Conservation (phyloP, 441 rosid genomes). For the Aquilaria agallochum region DNA sequence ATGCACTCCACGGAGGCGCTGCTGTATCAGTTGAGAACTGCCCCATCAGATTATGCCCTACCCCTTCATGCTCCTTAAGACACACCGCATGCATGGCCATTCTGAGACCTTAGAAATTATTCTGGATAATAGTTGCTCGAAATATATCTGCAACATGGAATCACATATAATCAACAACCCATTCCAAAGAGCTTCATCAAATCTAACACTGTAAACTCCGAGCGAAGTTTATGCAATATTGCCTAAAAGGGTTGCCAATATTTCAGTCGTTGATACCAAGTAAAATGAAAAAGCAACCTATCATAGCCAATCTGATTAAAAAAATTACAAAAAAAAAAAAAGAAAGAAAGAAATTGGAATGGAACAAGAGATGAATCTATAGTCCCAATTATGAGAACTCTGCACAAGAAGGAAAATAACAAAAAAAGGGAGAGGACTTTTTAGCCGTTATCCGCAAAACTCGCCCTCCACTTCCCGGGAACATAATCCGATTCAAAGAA, state of each 20-base stretch:
- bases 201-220: too few species aligned
- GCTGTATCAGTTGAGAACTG: slow-evolving; percentile 44
- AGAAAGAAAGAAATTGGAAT: background rate
- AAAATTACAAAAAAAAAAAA: background rate
- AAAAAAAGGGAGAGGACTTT: background rate
- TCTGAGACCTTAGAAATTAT: slow-evolving; percentile 16
- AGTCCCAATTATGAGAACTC: slow-evolving; percentile 7
- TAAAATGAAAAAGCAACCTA: too few species aligned
- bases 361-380: slow-evolving; percentile 3
- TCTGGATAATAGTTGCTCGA: slow-evolving; percentile 1
- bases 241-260: too few species aligned
- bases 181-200: too few species aligned
- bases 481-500: too few species aligned
- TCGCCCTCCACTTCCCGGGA: too few species aligned
- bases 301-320: background rate
- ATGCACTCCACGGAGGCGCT: slow-evolving; percentile 60
- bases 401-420: background rate
- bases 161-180: too few species aligned
- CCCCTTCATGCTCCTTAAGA: slow-evolving; percentile 63
- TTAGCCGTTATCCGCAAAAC: too few species aligned
- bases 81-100: slow-evolving; percentile 80
- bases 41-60: slow-evolving; percentile 34
- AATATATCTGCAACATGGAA: too few species aligned
- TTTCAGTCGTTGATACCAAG: too few species aligned
- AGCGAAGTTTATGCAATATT: too few species aligned